These are phyloP conservation scores for Fraxinus americana DNA, from an alignment of 257 asterid genomes.

Conservation along the genomic window DNA sequence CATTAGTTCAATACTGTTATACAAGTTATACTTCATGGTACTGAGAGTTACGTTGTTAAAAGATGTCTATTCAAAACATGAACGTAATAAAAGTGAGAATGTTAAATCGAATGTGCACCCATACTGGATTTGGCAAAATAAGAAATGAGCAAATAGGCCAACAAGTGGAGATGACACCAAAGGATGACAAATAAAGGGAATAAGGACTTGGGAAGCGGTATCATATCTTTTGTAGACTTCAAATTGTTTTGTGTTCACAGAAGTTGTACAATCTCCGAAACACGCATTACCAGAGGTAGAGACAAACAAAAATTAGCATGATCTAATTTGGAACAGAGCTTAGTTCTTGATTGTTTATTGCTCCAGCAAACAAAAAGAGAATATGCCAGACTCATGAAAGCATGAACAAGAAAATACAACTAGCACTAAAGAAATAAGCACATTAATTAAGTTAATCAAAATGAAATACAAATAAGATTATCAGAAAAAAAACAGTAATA, in stretches of 20 bases:
- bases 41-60: not conserved
- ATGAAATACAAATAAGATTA: not conserved
- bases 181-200: not conserved
- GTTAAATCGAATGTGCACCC: not conserved
- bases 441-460: not conserved
- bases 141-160: not conserved
- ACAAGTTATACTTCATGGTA: not conserved
- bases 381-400: not conserved
- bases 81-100: not conserved
- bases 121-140: not conserved
- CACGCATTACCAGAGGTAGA: not conserved
- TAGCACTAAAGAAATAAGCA: not conserved
- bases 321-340: not conserved
- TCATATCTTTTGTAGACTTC: not conserved
- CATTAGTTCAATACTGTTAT: not conserved
- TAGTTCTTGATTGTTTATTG: not conserved
- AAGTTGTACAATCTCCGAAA: not conserved
- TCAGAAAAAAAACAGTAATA: not conserved
- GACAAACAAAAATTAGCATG: not conserved
- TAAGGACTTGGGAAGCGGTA: not conserved
- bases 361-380: not conserved
- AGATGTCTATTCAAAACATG: not conserved
- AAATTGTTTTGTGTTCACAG: not conserved
- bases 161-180: not conserved
- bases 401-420: not conserved